phyloP scores from a whole-genome alignment of 2,329 filamentous ascomycete species.

The Ilyonectria destructans region DNA sequence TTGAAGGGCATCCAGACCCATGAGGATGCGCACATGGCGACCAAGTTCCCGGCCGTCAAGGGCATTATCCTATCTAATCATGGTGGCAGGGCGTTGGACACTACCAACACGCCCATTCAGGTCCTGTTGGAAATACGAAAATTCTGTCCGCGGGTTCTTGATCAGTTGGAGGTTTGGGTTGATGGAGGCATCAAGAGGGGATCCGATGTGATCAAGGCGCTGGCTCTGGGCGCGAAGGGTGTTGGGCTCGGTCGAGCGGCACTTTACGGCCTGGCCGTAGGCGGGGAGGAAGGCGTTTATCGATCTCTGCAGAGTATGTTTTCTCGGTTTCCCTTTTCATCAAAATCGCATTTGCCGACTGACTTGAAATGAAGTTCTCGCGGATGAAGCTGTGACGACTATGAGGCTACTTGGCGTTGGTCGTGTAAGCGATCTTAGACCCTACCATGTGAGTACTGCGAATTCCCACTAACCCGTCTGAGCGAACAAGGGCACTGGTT shows the following conservation, averaged over 20 bases:
- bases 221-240: slow-evolving; percentile 76
- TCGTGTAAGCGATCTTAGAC: slow-evolving; percentile 20
- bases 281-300: slow-evolving; percentile 27
- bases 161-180: slow-evolving; percentile 73
- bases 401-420: slow-evolving; percentile 33
- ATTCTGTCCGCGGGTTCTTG: slow-evolving; percentile 73
- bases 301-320: slow-evolving; percentile 33
- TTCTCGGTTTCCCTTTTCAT: neutral
- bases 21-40: slow-evolving; percentile 72
- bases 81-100: slow-evolving; percentile 72
- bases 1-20: slow-evolving; percentile 81
- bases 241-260: slow-evolving; percentile 75
- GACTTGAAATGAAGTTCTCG: slow-evolving; percentile 24
- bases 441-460: slow-evolving; percentile 24
- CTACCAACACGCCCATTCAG: slow-evolving; percentile 68
- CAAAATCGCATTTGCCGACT: neutral
- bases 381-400: slow-evolving; percentile 29
- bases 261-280: slow-evolving; percentile 60
- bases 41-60: slow-evolving; percentile 64
- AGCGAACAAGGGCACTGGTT: neutral
- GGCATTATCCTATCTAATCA: slow-evolving; percentile 79
- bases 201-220: slow-evolving; percentile 77
- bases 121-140: slow-evolving; percentile 75
- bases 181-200: slow-evolving; percentile 78
- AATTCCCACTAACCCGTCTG: neutral